Percentiles rank a stretch among this genome's conserved stretches.
Evolutionary conservation across 139 green algal genomes (phyloP).

Genomic region (Picochlorum sp.): DNA sequence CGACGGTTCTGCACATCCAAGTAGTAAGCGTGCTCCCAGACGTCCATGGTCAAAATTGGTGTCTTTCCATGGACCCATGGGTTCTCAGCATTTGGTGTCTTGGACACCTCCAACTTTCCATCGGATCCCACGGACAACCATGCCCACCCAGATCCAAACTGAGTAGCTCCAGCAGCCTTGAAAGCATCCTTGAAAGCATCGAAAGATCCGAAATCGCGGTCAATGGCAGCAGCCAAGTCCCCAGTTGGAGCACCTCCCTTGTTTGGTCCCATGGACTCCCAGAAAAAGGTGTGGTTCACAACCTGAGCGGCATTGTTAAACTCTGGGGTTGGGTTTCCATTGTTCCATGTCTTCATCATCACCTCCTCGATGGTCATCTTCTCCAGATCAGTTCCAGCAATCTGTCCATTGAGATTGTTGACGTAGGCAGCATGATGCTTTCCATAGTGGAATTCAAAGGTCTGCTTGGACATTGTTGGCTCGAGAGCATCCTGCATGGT

Average conservation of each 20-base stretch:
- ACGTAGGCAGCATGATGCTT: constrained; percentile 88
- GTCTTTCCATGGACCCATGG: constrained; percentile 65
- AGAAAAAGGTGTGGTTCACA: constrained; percentile 97
- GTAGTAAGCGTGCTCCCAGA: constrained; percentile 87
- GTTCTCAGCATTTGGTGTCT: constrained; percentile 90
- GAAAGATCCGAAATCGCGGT: constrained; percentile 76
- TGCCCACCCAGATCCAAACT: constrained; percentile 93
- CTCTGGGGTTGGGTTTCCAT: constrained; percentile 67
- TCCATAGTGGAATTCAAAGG: constrained; percentile 85
- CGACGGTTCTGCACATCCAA: constrained; percentile 39
- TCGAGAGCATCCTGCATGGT: constrained; percentile 30
- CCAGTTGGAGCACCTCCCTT: constrained; percentile 66
- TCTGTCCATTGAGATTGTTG: constrained; percentile 91
- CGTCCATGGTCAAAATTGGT: constrained; percentile 86
- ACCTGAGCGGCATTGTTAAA: constrained; percentile 92
- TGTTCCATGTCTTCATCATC: constrained; percentile 74
- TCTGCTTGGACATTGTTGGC: constrained; percentile 36
- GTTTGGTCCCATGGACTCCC: constrained; percentile 78
- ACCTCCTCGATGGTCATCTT: constrained; percentile 80
- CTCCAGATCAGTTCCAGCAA: constrained; percentile 76
- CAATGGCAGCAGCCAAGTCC: constrained; percentile 67
- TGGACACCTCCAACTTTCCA: constrained; percentile 79
- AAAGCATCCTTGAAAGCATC: constrained; percentile 86
- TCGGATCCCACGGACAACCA: constrained; percentile 71
- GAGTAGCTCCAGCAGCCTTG: constrained; percentile 64